A percentile compares a stretch with the other conserved stretches of the same genome.
Conservation (phyloP, 139 green algal genomes). For the Auxenochlorella pyrenoidosa region DNA sequence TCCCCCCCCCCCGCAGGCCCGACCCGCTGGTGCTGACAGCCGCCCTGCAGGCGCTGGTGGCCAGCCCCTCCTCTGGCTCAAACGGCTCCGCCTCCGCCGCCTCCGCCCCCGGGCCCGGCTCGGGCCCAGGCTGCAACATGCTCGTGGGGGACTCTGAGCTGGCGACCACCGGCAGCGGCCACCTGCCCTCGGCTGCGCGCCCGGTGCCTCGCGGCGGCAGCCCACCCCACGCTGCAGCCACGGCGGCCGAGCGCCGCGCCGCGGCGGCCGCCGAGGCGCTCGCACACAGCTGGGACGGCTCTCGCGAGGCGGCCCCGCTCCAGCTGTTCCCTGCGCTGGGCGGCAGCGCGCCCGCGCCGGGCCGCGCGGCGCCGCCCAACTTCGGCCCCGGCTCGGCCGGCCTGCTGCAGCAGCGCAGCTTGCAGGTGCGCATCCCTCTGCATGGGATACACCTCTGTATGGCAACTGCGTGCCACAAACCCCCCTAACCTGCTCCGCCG, state of each 20-base stretch:
- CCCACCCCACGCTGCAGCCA: not conserved
- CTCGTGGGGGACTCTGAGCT: conserved; percentile 28
- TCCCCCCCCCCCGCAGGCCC: not conserved
- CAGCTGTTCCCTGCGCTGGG: conserved; percentile 1
- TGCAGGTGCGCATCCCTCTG: not conserved
- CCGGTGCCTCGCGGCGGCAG: not conserved
- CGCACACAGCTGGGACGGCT: conserved; percentile 1
- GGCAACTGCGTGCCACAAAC: too few species aligned
- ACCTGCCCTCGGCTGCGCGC: not conserved
- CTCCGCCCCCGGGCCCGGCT: not conserved
- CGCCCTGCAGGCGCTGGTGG: not conserved
- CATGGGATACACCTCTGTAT: not conserved
- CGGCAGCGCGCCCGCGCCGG: conserved; percentile 5
- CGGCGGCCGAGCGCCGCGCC: not conserved
- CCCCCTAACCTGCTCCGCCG: not conserved
- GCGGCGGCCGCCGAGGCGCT: not conserved
- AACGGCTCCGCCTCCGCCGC: not conserved
- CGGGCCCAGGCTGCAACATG: not conserved
- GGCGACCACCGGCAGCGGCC: not conserved
- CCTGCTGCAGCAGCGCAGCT: not conserved
- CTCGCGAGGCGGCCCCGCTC: not conserved
- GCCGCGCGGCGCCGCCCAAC: not conserved
- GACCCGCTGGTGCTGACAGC: conserved; percentile 14
- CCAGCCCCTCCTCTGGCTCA: not conserved
- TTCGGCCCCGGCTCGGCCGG: not conserved